These are phyloP conservation scores for Fusarium protoensiforme DNA, from an alignment of 2,329 filamentous ascomycete genomes.

Conservation along the genomic window DNA sequence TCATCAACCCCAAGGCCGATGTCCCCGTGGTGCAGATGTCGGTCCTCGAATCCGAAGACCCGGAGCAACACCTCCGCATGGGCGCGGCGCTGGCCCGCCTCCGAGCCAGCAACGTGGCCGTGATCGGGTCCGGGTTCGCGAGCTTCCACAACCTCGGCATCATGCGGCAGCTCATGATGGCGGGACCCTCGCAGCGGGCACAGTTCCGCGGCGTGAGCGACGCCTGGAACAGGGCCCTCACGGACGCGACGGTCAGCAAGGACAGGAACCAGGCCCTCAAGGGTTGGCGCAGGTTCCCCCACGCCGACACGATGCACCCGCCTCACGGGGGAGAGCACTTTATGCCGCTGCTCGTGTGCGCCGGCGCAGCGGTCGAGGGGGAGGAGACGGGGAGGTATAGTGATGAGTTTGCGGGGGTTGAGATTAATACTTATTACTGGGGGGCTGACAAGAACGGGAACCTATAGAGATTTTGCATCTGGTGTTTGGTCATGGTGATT, in stretches of 20 bases:
- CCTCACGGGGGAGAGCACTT: conserved; percentile 66
- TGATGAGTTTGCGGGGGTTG: conserved; percentile 61
- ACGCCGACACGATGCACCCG: conserved; percentile 65
- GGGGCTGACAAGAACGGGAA: conserved; percentile 39
- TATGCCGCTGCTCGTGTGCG: conserved; percentile 67
- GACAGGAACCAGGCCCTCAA: conserved; percentile 52
- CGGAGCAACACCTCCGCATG: conserved; percentile 60
- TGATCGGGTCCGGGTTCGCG: conserved; percentile 70
- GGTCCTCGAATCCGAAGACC: conserved; percentile 63
- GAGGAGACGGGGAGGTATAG: conserved; percentile 57
- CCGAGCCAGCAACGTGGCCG: conserved; percentile 64
- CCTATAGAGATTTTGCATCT: neutral
- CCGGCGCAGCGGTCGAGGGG: conserved; percentile 59
- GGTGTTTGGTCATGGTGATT: neutral
- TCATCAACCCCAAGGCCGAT: conserved; percentile 63
- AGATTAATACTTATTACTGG: conserved; percentile 69
- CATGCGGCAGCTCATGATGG: conserved; percentile 53
- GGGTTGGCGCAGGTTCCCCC: conserved; percentile 60
- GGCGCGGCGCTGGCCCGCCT: conserved; percentile 63
- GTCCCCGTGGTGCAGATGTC: conserved; percentile 68
- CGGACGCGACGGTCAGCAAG: conserved; percentile 50
- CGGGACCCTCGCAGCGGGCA: conserved; percentile 31
- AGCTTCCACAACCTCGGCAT: conserved; percentile 65
- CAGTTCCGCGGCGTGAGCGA: conserved; percentile 43
- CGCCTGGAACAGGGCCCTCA: conserved; percentile 60